Evolutionary conservation across 176 grass and related monocot genomes (phyloP), one percentile per base, ranked within the genome.

Genomic region (Puya raimondii): DNA sequence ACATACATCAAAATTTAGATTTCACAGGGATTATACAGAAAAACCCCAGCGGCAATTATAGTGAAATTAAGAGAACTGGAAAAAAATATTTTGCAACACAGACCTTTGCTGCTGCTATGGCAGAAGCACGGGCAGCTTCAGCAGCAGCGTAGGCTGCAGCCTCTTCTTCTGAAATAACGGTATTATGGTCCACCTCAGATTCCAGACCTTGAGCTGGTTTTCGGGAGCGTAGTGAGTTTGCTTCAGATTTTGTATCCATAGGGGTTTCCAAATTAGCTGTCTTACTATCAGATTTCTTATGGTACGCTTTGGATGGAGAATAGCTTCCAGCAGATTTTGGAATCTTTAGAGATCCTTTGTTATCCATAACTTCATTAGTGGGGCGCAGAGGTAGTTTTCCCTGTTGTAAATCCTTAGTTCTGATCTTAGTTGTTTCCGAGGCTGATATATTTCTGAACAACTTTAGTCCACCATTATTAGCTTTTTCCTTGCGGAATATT

Each of bases 401-500:
- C 73, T 72, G 68, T 71, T 77, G 70, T 21, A 77, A 70, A 72
- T 83, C 79, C 74, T 83, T 88, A 66, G 33, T 77, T 72, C 20
- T 91, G 29, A 66, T 76, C 74, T 91, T 88, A 71, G 56, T 85
- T 10, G 64, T 70, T 80, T 91, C 85, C 66, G 69, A 80, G 69
- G 82, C 76, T 68, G 85, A 68, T 29, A 84, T 70, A 69, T 72
- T 73, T 63, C 70, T 85, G 78, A 96, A 69, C 67, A 85, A 84
- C 72, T 82, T 96, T 72, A 91, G 70, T 25, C 75, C 81, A 56
- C 88, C 85, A 73, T 99, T 93, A 63, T 56, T 84, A 70, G 80
- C 87, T 67, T 99, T 99, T 86, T 99, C 89, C 86, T 85, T 93
- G 70, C 94, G 94, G 67, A 99, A 93, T 63, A 99, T 81, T 75